A percentile compares a stretch with the other conserved stretches of the same genome.
phyloP scores from a whole-genome alignment of 148 eudicot genomes.

The Chenopodium formosanum region DNA sequence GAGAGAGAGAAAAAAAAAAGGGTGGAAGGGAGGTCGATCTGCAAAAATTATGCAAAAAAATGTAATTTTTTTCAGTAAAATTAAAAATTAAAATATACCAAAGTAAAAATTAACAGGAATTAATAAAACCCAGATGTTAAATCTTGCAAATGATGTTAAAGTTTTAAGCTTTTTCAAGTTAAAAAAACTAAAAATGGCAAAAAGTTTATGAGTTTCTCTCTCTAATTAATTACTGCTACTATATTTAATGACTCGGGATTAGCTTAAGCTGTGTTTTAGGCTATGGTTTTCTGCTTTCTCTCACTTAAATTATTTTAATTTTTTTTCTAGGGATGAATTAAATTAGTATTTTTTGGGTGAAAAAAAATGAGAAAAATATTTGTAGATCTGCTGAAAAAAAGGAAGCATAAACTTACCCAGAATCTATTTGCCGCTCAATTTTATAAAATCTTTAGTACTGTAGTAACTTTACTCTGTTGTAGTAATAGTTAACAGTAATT shows the following conservation, averaged over 20 bases:
- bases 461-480: too few species aligned
- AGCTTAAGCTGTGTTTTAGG: constrained; percentile 6
- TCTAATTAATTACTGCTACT: neutral
- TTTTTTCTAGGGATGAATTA: neutral
- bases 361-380: too few species aligned
- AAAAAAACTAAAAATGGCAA: neutral
- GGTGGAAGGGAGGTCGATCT: constrained; percentile 15
- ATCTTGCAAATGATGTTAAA: neutral
- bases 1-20: neutral
- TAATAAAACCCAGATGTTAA: constrained; percentile 15
- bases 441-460: neutral
- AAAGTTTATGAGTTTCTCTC: neutral
- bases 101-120: neutral
- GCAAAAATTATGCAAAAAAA: constrained; percentile 9
- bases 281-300: neutral
- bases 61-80: neutral
- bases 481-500: neutral
- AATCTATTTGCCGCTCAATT: constrained; percentile 13
- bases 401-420: neutral
- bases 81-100: neutral
- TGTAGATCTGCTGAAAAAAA: constrained; percentile 3
- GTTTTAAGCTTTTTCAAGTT: neutral
- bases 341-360: neutral
- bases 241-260: constrained; percentile 22
- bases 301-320: neutral